phyloP scores from a whole-genome alignment of 768 basidiomycete species.

The Phylloporus sp. region DNA sequence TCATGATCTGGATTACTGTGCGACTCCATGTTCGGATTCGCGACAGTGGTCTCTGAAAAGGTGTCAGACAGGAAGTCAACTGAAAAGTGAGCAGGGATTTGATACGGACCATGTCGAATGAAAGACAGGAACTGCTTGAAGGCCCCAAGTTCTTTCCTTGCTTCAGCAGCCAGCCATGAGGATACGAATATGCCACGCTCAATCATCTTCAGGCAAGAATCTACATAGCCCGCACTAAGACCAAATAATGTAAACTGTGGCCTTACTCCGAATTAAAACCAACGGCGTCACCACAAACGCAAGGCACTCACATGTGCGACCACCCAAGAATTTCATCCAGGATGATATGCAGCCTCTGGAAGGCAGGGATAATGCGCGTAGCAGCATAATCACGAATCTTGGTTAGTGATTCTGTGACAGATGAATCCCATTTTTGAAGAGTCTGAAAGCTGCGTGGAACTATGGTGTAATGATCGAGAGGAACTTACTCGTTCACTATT shows the following conservation, averaged over 20 bases:
- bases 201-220: slow-evolving; percentile 48
- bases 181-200: slow-evolving; percentile 58
- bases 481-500: slow-evolving; percentile 73
- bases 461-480: slow-evolving; percentile 6
- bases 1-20: slow-evolving; percentile 55
- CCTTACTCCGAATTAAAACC: slow-evolving; percentile 36
- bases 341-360: slow-evolving; percentile 72
- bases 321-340: slow-evolving; percentile 78
- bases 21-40: slow-evolving; percentile 51
- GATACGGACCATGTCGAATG: slow-evolving; percentile 63
- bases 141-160: slow-evolving; percentile 62
- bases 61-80: slow-evolving; percentile 15
- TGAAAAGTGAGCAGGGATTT: slow-evolving; percentile 5
- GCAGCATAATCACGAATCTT: slow-evolving; percentile 74
- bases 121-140: slow-evolving; percentile 80
- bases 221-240: slow-evolving; percentile 48
- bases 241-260: slow-evolving; percentile 55
- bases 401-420: slow-evolving; percentile 62
- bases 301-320: slow-evolving; percentile 58
- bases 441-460: slow-evolving; percentile 44
- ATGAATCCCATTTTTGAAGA: slow-evolving; percentile 79
- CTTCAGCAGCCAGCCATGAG: slow-evolving; percentile 64
- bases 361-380: slow-evolving; percentile 65
- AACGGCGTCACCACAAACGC: slow-evolving; percentile 7
- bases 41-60: slow-evolving; percentile 43